Base-by-base conservation (phyloP, 1,284 basidiomycete species). In the Coniophora puteana region DNA sequence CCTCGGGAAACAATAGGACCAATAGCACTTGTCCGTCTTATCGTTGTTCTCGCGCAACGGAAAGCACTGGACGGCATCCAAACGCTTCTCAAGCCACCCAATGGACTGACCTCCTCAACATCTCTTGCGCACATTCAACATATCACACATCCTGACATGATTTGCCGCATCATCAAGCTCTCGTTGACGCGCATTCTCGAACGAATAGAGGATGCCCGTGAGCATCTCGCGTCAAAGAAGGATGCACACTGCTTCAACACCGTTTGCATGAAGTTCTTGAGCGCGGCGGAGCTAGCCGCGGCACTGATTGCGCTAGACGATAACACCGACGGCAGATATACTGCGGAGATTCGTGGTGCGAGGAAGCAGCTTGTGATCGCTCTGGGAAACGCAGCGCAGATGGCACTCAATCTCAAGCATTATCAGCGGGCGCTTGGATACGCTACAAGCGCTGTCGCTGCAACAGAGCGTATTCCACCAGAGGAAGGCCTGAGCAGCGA, bases 271-370 rank as follows among this genome's bases (percentile, higher is more conserved):
- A 46, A 51, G 2, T 62, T 59, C 40, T 21, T 38, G 13, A 45
- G 41, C 27, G 53, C 50, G 7, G 54, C 59, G 7, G 55, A 60
- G 41, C 50, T 62, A 6, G 57, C 56, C 8, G 47, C 48, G 8
- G 49, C 51, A 4, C 30, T 61, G 8, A 35, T 58, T 5, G 40
- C 48, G 10, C 57, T 61, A 23, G 51, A 60, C 36, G 40, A 46
- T 2, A 50, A 41, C 8, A 51, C 52, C 1, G 37, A 48, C 8
- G 55, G 54, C 5, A 33, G 36, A 21, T 58, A 51, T 30, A n/a
- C 33, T 11, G 36, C 33, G 8, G 20, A 45, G 13, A 28, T 56
- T 8, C 8, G 25, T 3, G 58, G 53, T n/a, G n/a, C n/a, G n/a
- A n/a, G n/a, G n/a, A n/a, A n/a, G n/a, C n/a, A n/a, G n/a, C n/a